Evolutionary conservation across 2,329 filamentous ascomycete genomes (phyloP), one percentile per base, ranked within the genome.

Genomic region (Salinomyces thailandicus): DNA sequence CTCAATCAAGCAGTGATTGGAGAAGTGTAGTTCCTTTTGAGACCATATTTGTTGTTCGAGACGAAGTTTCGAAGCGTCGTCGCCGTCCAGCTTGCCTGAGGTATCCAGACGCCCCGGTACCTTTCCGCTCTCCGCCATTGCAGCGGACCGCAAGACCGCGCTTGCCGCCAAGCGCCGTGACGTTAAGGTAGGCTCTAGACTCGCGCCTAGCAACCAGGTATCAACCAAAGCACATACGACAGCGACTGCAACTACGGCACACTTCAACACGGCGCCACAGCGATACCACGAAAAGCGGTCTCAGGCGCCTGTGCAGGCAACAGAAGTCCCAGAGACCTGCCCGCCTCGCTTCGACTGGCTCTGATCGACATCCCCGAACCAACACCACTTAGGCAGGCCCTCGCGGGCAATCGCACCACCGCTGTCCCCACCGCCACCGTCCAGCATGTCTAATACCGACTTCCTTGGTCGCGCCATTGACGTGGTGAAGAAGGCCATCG

Each of bases 381-480:
- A n/a, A n/a, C n/a, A n/a, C n/a, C n/a, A n/a, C n/a, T n/a, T n/a
- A n/a, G n/a, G n/a, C n/a, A n/a, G n/a, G n/a, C n/a, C n/a, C n/a
- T n/a, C n/a, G n/a, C n/a, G n/a, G n/a, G n/a, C n/a, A n/a, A n/a
- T n/a, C n/a, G n/a, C 22, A 26, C 22, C 22, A 26, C 22, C 4
- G 4, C 22, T 26, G n/a, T n/a, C 22, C 2, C 2, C n/a, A 26
- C 22, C 22, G n/a, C n/a, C n/a, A 26, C 22, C 9, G 22, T n/a
- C 24, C 32, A 46, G 19, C 53, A 95, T 95, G 87, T 93, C 86
- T 51, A 86, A 87, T 60, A 93, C 85, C 62, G 91, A 98, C 68
- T 98, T 96, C 61, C 78, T 95, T 55, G 87, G 87, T 57, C 85
- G 89, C 54, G 91, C 91, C 54, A 96, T 96, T 69, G 85, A 93